Percentiles rank a stretch among this genome's conserved stretches.
phyloP scores from a whole-genome alignment of 1,284 basidiomycete species.

The Lignosus rhinocerotis region DNA sequence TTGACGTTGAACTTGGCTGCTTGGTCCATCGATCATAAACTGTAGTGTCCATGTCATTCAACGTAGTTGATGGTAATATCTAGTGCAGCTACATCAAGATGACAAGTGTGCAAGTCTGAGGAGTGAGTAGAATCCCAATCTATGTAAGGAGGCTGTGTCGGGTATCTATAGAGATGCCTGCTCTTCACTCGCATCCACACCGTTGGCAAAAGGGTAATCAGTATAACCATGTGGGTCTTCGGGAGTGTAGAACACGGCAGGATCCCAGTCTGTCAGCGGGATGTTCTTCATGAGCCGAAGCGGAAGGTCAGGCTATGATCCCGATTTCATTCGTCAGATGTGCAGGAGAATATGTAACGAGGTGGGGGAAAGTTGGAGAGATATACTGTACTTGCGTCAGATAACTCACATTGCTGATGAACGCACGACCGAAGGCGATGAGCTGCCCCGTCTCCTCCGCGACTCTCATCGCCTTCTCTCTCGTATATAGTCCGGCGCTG shows the following conservation, averaged over 20 bases:
- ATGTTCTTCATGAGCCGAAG: constrained; percentile 36
- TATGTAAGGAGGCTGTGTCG: too few relatives aligned
- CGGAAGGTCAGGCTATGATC: constrained; percentile 47
- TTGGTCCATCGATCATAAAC: too few relatives aligned
- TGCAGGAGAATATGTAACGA: neutral
- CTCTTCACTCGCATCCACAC: neutral
- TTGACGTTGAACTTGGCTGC: too few relatives aligned
- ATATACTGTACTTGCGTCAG: too few relatives aligned
- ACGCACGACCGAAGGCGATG: constrained; percentile 47
- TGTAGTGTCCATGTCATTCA: too few relatives aligned
- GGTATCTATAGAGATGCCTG: too few relatives aligned
- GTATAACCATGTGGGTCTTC: constrained; percentile 34
- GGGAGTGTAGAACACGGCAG: constrained; percentile 28
- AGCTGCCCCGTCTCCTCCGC: constrained; percentile 38
- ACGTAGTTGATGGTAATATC: too few relatives aligned
- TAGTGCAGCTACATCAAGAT: too few relatives aligned
- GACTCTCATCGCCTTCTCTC: constrained; percentile 24
- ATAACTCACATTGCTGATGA: constrained; percentile 41
- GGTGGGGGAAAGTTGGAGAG: too few relatives aligned
- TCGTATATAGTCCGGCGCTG: constrained; percentile 38
- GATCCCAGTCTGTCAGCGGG: constrained; percentile 25
- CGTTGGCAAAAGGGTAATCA: constrained; percentile 35
- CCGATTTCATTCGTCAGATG: neutral
- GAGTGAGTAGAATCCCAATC: too few relatives aligned
- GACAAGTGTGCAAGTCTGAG: too few relatives aligned